Evolutionary conservation across 2,329 filamentous ascomycete genomes (phyloP), one percentile per base, ranked within the genome.

Genomic region (Ceratocystis lukuohia): DNA sequence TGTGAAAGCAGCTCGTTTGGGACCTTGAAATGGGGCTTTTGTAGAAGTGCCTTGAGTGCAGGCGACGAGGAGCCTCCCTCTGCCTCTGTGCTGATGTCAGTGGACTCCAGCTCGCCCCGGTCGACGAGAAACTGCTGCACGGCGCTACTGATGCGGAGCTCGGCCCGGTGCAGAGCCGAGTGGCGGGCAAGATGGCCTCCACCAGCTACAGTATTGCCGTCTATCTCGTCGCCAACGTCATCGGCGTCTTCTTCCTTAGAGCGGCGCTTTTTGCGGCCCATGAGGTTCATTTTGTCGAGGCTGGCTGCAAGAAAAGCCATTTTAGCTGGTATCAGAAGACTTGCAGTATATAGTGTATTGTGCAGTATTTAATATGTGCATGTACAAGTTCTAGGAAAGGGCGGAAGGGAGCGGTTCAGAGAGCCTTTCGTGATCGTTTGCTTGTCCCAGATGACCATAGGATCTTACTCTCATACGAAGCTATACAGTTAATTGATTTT

Each of bases 91-190:
- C 75, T 78, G 20, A 77, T 79, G 62, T 85, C 82, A 2, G 71
- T 72, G 45, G 78, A 74, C 4, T 77, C 74, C 6, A 88, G 71
- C 10, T 85, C 74, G 1, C 77, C 74, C 37, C 85, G 74, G n/a
- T 81, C 74, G 53, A 78, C 78, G 17, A 88, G 76, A 69, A 83
- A 84, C 0, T 77, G 77, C 67, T 79, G 80, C 56, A 88, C 72
- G 0, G 83, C 81, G 68, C 78, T 77, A 75, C 84, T 87, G 70
- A 88, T 81, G 63, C 80, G 77, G 30, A 88, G 78, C 66, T 82
- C 76, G 53, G 79, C 77, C 68, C 81, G 81, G 8, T 79, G 79
- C 65, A 77, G 72, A 41, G 76, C 74, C 12, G 78, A 79, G 64
- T 75, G 73, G 46, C 79, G 78, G n/a, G 76, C 75, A 65, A 77